Evolutionary conservation across 371 early-diverging fungal genomes (phyloP).

Genomic region (Cladochytrium tenue): DNA sequence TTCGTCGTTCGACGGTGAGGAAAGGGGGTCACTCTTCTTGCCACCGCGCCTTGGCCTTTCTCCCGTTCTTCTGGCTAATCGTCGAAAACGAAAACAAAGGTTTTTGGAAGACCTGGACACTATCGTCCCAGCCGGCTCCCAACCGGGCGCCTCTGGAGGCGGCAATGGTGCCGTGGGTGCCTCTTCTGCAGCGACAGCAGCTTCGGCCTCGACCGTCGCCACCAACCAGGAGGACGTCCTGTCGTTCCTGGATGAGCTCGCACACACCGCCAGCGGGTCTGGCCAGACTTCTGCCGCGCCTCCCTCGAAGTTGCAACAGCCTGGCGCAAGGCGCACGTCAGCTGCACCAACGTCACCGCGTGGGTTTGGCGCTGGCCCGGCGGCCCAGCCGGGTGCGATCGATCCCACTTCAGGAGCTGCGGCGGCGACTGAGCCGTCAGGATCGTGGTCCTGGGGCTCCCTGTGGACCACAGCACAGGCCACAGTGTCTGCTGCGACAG

Average conservation of each 20-base stretch:
- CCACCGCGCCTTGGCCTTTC: neutral
- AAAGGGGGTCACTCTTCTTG: neutral
- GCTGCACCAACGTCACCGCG: neutral
- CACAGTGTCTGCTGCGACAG: constrained; percentile 14
- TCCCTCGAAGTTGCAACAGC: neutral
- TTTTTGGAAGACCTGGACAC: neutral
- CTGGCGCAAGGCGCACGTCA: neutral
- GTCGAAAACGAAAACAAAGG: neutral
- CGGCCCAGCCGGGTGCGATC: neutral
- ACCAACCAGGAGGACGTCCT: constrained; percentile 15
- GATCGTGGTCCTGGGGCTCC: neutral
- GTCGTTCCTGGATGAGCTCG: constrained; percentile 31
- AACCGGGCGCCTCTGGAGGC: no score
- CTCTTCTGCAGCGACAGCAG: neutral
- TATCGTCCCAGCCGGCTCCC: neutral
- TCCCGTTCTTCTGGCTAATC: neutral
- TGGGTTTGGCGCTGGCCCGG: neutral
- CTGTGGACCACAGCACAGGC: constrained; percentile 30
- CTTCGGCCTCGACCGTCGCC: neutral
- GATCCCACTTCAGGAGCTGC: no score
- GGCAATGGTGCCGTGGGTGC: no score
- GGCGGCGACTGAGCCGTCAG: neutral
- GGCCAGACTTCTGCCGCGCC: neutral
- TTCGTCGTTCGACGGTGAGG: no score
- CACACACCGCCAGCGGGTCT: neutral